Conservation (phyloP, 1,139 yeast species). For the Saccharomycopsis hybrid region DNA sequence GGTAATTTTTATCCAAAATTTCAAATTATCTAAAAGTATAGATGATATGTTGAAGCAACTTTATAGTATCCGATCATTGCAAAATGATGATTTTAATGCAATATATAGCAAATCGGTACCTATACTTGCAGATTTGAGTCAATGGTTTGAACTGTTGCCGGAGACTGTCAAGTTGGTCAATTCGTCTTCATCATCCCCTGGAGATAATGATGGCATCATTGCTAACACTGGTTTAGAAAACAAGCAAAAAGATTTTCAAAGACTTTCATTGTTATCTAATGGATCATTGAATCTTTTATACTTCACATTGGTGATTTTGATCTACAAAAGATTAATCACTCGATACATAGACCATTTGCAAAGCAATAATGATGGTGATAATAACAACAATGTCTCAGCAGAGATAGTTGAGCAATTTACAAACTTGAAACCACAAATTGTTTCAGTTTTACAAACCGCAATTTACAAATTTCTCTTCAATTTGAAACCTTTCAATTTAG, state of each 20-base stretch:
- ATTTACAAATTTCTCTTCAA: conserved; percentile 22
- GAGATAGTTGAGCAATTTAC: conserved; percentile 18
- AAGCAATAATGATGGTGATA: neutral
- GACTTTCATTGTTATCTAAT: conserved; percentile 22
- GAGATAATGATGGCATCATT: neutral
- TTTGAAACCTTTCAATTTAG: conserved; percentile 23
- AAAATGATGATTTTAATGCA: conserved; percentile 24
- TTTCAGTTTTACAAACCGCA: conserved; percentile 15
- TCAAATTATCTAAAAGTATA: conserved; percentile 24
- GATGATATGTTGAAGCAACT: conserved; percentile 24
- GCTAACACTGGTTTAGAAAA: neutral
- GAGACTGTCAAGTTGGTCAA: conserved; percentile 3
- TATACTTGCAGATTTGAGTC: conserved; percentile 21
- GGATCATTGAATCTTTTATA: conserved; percentile 25
- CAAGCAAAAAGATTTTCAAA: neutral
- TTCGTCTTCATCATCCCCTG: neutral
- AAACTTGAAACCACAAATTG: conserved; percentile 18
- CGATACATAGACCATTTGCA: conserved; percentile 24
- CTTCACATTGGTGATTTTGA: conserved; percentile 24
- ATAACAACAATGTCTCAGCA: neutral
- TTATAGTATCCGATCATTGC: conserved; percentile 25
- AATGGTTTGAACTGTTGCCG: conserved; percentile 25
- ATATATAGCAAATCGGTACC: conserved; percentile 21
- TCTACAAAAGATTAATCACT: conserved; percentile 25
- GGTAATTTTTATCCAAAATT: conserved; percentile 25